Evolutionary conservation across 2,329 filamentous ascomycete genomes (phyloP).

Genomic region (Trichoderma arundinaceum): DNA sequence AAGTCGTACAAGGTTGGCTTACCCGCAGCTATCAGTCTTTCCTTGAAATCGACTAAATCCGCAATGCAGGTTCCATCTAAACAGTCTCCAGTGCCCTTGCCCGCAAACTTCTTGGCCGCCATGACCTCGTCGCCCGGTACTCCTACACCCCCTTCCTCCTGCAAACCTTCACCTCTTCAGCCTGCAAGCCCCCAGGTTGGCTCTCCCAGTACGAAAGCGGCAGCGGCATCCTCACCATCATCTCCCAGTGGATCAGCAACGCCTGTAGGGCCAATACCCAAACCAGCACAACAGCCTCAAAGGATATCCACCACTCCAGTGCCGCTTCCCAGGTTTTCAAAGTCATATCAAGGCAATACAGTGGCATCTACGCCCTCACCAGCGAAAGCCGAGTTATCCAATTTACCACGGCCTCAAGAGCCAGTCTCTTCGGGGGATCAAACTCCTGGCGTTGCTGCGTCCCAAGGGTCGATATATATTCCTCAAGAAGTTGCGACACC

Average conservation of each 20-base stretch:
- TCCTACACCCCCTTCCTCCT: slow-evolving; percentile 31
- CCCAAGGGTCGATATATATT: slow-evolving; percentile 1
- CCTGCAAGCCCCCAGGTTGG: slow-evolving; percentile 17
- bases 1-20: slow-evolving; percentile 46
- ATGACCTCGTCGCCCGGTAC: slow-evolving; percentile 43
- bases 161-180: slow-evolving; percentile 33
- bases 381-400: background rate
- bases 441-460: background rate
- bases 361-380: background rate
- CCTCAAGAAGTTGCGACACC: background rate
- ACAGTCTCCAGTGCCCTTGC: slow-evolving; percentile 53
- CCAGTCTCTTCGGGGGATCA: background rate
- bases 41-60: slow-evolving; percentile 41
- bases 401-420: slow-evolving; percentile 16
- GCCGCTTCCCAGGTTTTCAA: slow-evolving; percentile 41
- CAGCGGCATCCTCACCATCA: slow-evolving; percentile 23
- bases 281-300: slow-evolving; percentile 1
- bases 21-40: slow-evolving; percentile 37
- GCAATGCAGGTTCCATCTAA: slow-evolving; percentile 46
- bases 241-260: background rate
- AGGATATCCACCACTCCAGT: slow-evolving; percentile 43
- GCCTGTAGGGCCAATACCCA: background rate
- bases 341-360: slow-evolving; percentile 3
- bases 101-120: slow-evolving; percentile 51
- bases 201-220: slow-evolving; percentile 27